Evolutionary conservation across 495 filamentous ascomycete genomes (phyloP).

Genomic region (Lepidopterella palustris): DNA sequence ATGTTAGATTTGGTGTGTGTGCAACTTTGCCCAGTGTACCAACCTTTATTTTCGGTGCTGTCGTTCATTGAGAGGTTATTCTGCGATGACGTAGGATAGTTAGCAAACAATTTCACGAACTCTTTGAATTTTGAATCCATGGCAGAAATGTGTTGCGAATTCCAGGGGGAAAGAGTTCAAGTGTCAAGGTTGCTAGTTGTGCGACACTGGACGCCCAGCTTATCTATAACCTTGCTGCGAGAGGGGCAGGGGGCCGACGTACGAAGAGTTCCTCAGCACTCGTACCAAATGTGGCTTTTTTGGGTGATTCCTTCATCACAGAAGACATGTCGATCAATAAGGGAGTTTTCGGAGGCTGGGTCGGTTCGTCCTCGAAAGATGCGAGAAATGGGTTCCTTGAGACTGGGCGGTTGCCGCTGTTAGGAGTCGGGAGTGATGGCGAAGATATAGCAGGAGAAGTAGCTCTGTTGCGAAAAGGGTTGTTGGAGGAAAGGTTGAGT

Average conservation of each 20-base stretch:
- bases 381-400: constrained; percentile 94
- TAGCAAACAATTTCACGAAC: constrained; percentile 35
- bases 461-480: constrained; percentile 90
- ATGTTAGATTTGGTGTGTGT: not conserved
- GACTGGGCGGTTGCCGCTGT: constrained; percentile 52
- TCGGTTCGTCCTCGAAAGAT: constrained; percentile 47
- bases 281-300: constrained; percentile 48
- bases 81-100: constrained; percentile 37
- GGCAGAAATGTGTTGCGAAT: constrained; percentile 5
- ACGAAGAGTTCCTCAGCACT: constrained; percentile 86
- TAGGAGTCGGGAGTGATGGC: constrained; percentile 39
- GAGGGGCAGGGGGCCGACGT: constrained; percentile 40
- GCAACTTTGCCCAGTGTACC: not conserved
- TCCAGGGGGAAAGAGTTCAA: not conserved
- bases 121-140: constrained; percentile 30
- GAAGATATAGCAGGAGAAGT: constrained; percentile 53
- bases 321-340: constrained; percentile 44
- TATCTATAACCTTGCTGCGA: constrained; percentile 11
- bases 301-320: constrained; percentile 42
- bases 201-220: constrained; percentile 11
- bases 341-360: constrained; percentile 30
- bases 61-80: constrained; percentile 36
- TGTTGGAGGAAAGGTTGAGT: constrained; percentile 64
- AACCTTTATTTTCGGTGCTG: not conserved
- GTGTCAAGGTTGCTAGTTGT: constrained; percentile 7